These are phyloP conservation scores for Penicillium verhagenii DNA, from an alignment of 495 filamentous ascomycete genomes.

Conservation along the genomic window DNA sequence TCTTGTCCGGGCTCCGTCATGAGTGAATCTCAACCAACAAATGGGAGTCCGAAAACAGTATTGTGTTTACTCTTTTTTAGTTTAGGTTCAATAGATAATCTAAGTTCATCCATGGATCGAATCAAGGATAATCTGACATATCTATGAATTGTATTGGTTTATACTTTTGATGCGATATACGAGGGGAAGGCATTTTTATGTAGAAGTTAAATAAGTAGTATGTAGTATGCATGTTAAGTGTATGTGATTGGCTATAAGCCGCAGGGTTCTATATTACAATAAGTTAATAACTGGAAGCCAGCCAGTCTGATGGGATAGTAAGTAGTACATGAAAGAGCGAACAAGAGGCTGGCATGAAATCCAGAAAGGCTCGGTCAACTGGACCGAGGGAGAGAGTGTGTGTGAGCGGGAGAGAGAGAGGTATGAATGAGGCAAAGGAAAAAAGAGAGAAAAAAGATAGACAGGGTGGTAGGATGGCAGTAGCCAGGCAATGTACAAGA, in stretches of 20 bases:
- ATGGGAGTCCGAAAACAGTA: not conserved
- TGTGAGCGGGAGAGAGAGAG: not conserved
- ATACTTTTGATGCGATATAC: conserved; percentile 1
- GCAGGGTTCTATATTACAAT: conserved; percentile 43
- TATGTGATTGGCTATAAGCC: conserved; percentile 15
- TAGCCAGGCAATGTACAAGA: conserved; percentile 29
- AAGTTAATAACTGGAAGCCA: conserved; percentile 25
- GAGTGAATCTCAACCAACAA: not conserved
- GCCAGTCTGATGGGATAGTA: conserved; percentile 19
- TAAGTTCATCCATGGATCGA: not conserved
- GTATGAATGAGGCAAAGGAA: not conserved
- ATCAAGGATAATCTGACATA: no score
- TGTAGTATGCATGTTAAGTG: conserved; percentile 9
- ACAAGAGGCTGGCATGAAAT: not conserved
- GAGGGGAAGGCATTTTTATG: no score
- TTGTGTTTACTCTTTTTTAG: not conserved
- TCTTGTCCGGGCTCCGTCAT: not conserved
- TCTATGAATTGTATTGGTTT: not conserved
- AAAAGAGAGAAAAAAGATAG: conserved; percentile 6
- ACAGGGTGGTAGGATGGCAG: conserved; percentile 11
- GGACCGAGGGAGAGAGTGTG: not conserved
- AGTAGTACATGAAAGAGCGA: conserved; percentile 23
- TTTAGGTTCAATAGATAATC: no score
- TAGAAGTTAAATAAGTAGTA: conserved; percentile 14
- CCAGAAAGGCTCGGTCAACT: not conserved